Evolutionary conservation across 257 asterid species (phyloP), one percentile per base, ranked within the genome.

Genomic region (Nicotiana benthamiana): DNA sequence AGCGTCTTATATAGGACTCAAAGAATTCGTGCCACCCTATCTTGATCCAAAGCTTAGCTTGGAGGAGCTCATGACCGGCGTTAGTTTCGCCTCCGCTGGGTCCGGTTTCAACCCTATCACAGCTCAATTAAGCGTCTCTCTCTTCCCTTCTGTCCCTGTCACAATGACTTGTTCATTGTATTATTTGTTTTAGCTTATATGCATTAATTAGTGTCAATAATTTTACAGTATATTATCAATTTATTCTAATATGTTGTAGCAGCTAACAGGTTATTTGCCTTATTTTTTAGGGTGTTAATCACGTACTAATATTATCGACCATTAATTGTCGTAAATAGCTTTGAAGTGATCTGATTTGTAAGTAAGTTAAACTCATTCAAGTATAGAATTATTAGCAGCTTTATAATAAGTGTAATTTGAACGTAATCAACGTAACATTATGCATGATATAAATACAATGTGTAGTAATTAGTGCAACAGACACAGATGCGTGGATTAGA

Each of bases 21-120:
- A 92, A 85, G 97, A 91, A n/a, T 79, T 59, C n/a, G 18, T 94
- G 16, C 98, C 97, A 30, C 92, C 97, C 1, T 94, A 92, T 83
- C 82, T 94, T 86, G 94, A 91, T 63, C 86, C 95, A 11, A 82
- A 80, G 0, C 93, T 90, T 0, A 86, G 79, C 91, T 57, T 84
- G 3, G 91, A 89, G 30, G 94, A 92, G n/a, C 89, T 92, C 77
- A 82, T 79, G 79, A 90, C 93, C n/a, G 98, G 98, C 74, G 97
- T 93, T 74, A 86, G 88, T 79, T 94, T 94, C 82, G 97, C 97
- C 68, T 94, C 98, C 1, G 96, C 90, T 0, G 86, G 91, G 63
- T 60, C 97, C 24, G 97, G 97, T 2, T 84, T 80, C 76, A 97
- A 94, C 85, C 94, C 93, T 12, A 72, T 90, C 4, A 94, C 98